A percentile compares a stretch with the other conserved stretches of the same genome.
Evolutionary conservation across 176 grass and related monocot genomes (phyloP).

Genomic region (Zoysia pacifica): DNA sequence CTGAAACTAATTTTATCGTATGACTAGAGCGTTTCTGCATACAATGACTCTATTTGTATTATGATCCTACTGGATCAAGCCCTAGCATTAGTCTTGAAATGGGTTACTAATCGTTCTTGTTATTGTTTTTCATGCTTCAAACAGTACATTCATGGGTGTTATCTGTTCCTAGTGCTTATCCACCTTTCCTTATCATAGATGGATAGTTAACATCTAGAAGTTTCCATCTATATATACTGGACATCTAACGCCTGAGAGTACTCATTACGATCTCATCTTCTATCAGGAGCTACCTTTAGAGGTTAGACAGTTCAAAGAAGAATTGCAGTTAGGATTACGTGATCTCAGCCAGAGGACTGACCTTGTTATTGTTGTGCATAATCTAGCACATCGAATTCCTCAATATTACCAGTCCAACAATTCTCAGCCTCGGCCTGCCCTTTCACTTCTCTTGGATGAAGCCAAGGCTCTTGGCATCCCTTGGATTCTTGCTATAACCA

Average conservation of each 20-base stretch:
- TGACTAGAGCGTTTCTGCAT: neutral
- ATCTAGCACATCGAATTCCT: constrained; percentile 81
- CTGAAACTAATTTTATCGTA: neutral
- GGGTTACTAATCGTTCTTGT: neutral
- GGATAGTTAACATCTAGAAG: neutral
- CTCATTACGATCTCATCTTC: constrained; percentile 29
- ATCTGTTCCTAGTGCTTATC: constrained; percentile 20
- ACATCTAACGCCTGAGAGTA: constrained; percentile 13
- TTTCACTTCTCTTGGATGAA: constrained; percentile 87
- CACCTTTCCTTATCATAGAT: neutral
- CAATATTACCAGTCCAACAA: constrained; percentile 49
- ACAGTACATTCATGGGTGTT: constrained; percentile 11
- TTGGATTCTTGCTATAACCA: constrained; percentile 92
- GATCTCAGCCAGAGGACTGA: constrained; percentile 78
- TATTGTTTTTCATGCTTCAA: constrained; percentile 11
- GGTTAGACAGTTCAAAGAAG: constrained; percentile 69
- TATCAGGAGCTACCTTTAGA: constrained; percentile 72
- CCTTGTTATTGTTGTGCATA: constrained; percentile 90
- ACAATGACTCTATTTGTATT: neutral
- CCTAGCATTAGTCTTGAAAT: constrained; percentile 10
- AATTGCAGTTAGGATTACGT: constrained; percentile 58
- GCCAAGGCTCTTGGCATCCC: constrained; percentile 68
- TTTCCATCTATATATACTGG: neutral
- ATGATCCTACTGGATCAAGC: neutral
- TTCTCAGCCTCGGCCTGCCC: constrained; percentile 60